Base-by-base conservation (phyloP, 352 stramenopile species). In the Pythium chondricola region DNA sequence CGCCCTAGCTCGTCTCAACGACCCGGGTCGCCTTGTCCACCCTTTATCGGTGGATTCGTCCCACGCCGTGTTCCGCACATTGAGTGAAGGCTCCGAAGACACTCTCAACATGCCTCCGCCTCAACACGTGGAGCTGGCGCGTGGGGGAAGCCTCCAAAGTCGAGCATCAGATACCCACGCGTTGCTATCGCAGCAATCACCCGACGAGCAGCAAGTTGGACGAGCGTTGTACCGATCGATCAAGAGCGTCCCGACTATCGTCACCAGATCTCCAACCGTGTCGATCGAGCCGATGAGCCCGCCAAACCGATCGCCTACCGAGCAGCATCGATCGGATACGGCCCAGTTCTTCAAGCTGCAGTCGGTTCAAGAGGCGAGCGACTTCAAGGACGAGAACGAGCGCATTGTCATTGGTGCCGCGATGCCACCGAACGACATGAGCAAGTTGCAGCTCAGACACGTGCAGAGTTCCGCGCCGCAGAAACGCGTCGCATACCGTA, bases 61-160 rank as follows among this genome's bases (percentile, higher is more conserved):
- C 0, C 44, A 55, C 16, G 52, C 44, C 5, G 45, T 61, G 6
- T 61, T 55, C 40, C 44, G 52, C 2, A 39, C 29, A 1, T 22
- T 39, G 8, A 60, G 52, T 27, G 44, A 60, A 18, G 44, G 37
- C 1, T 60, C 52, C 3, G 52, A 60, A 22, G 52, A 60, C 13
- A 53, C 30, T 24, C 36, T 53, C 24, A 29, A 46, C 35, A 29
- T 31, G n/a, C 52, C 22, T n/a, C 39, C 39, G 3, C 30, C 48
- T 5, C 26, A 45, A 8, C 42, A 58, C 7, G 47, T 58, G 24
- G 52, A 58, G 42, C 29, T 58, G 27, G 50, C n/a, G n/a, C n/a
- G n/a, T n/a, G n/a, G n/a, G 32, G 32, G 1, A 46, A 17, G 20
- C 42, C 50, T 6, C 16, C 35, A 4, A 26, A 24, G 4, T 18